These are phyloP conservation scores for Diaporthe destruens DNA, from an alignment of 2,329 filamentous ascomycete species.

Conservation along the genomic window DNA sequence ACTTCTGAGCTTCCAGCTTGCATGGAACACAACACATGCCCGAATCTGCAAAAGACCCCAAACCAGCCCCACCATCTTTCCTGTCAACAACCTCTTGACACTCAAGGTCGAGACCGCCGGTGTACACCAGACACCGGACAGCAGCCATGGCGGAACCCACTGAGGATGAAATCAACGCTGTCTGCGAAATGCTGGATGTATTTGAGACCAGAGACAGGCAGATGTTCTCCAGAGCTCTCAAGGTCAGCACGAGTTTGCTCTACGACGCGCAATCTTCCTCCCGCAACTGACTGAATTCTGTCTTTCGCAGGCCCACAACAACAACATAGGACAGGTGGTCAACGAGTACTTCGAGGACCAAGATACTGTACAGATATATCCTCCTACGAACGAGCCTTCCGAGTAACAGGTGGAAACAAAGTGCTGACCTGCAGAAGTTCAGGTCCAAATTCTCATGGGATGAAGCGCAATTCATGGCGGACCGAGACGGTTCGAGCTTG, in stretches of 20 bases:
- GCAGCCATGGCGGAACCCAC: slow-evolving; percentile 51
- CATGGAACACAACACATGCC: neutral
- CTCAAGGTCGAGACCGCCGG: neutral
- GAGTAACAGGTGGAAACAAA: neutral
- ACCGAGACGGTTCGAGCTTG: slow-evolving; percentile 37
- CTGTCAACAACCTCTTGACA: neutral
- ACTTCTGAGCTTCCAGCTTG: neutral
- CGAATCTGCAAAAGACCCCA: slow-evolving; percentile 13
- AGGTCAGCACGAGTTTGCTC: slow-evolving; percentile 51
- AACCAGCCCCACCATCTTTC: neutral
- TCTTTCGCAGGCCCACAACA: slow-evolving; percentile 55
- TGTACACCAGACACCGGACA: neutral
- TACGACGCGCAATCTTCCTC: neutral
- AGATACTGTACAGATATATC: slow-evolving; percentile 51
- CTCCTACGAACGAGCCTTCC: neutral
- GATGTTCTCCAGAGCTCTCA: slow-evolving; percentile 57
- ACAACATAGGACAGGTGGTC: slow-evolving; percentile 62
- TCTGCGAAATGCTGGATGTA: slow-evolving; percentile 58
- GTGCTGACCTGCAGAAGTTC: slow-evolving; percentile 34
- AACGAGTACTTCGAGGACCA: slow-evolving; percentile 66
- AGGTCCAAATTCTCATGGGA: slow-evolving; percentile 38
- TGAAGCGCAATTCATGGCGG: slow-evolving; percentile 38
- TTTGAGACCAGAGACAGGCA: slow-evolving; percentile 52
- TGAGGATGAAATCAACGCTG: slow-evolving; percentile 53
- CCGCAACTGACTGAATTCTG: slow-evolving; percentile 2